Evolutionary conservation across 805 yeast genomes (phyloP).

Genomic region (Candida vartiovaarae): DNA sequence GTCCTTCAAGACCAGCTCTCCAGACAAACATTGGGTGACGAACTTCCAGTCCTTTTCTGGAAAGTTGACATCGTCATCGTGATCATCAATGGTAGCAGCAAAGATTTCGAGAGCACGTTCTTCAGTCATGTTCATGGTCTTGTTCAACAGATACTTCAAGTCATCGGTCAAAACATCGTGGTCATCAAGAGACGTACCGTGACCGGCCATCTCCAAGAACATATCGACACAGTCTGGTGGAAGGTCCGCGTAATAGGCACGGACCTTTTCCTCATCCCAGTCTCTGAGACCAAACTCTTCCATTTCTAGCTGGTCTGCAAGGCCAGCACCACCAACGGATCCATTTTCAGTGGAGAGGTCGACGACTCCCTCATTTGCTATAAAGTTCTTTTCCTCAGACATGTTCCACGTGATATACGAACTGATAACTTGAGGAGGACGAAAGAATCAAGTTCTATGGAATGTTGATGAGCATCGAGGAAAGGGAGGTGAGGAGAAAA

Average conservation of each 20-base stretch:
- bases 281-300: neutral
- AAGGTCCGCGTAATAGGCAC: conserved; percentile 5
- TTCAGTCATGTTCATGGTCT: conserved; percentile 19
- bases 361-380: too few species aligned
- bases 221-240: conserved; percentile 1
- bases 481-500: too few species aligned
- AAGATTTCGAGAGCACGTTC: conserved; percentile 22
- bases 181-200: conserved; percentile 9
- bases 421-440: too few species aligned
- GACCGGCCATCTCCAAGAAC: conserved; percentile 13
- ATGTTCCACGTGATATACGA: too few species aligned
- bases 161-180: conserved; percentile 7
- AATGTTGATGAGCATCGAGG: too few species aligned
- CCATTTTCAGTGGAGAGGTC: too few species aligned
- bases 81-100: conserved; percentile 32
- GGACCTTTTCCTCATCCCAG: conserved; percentile 10
- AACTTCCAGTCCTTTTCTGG: conserved; percentile 23
- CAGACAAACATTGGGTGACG: conserved; percentile 1
- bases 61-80: conserved; percentile 42
- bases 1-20: conserved; percentile 3
- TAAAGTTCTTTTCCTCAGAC: too few species aligned
- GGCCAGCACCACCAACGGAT: too few species aligned
- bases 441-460: too few species aligned
- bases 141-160: conserved; percentile 10
- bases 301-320: too few species aligned